phyloP scores from a whole-genome alignment of 1,139 yeast genomes.

The Suhomyces anneliseae region DNA sequence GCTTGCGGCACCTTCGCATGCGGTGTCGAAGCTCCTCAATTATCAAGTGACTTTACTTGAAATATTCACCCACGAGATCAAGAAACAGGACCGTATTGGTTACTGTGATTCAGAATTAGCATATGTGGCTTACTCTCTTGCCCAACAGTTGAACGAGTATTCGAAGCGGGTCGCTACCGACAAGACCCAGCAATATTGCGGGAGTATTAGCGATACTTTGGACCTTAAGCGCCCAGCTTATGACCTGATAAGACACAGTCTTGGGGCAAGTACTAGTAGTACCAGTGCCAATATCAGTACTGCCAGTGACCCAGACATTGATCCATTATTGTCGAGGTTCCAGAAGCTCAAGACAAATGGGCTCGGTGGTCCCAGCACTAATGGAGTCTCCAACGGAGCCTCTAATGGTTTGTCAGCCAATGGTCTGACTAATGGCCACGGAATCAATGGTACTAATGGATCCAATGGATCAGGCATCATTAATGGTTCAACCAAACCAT shows the following conservation, averaged over 20 bases:
- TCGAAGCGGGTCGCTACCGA: conserved; percentile 14
- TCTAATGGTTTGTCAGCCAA: not conserved
- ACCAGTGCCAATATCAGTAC: not conserved
- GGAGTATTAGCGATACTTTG: conserved; percentile 24
- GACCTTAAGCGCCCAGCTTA: conserved; percentile 15
- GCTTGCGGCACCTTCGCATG: not conserved
- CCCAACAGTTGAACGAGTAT: conserved; percentile 17
- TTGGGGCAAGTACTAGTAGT: not conserved
- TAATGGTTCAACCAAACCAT: conserved; percentile 17
- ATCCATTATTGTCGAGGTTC: conserved; percentile 18
- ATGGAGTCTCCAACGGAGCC: not conserved
- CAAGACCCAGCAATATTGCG: conserved; percentile 21
- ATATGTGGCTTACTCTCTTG: conserved; percentile 26
- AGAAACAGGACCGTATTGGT: conserved; percentile 25
- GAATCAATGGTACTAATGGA: not conserved
- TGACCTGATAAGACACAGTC: not conserved
- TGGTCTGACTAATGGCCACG: not conserved
- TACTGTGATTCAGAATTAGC: conserved; percentile 45
- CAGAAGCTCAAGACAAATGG: conserved; percentile 10
- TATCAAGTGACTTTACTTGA: conserved; percentile 37
- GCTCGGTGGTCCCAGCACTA: not conserved
- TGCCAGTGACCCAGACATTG: conserved; percentile 1
- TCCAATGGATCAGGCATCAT: not conserved
- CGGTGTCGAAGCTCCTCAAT: conserved; percentile 21
- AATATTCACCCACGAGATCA: conserved; percentile 33